Base-by-base conservation (phyloP, 2,329 filamentous ascomycete species). In the Epichloe sylvatica region DNA sequence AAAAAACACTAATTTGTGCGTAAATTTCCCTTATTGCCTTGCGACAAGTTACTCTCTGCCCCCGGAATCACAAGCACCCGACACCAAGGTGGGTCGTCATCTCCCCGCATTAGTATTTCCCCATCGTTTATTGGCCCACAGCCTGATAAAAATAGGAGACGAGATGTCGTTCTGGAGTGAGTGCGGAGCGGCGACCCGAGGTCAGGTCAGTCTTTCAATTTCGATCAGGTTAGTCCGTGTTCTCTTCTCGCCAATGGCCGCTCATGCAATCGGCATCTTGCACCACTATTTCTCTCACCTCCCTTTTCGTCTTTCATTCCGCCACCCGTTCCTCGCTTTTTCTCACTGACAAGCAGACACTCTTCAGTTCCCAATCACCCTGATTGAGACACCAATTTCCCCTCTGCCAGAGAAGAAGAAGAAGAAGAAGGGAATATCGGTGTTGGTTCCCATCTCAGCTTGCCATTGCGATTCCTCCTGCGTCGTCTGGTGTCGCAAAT, bases 61-160 rank as follows among this genome's bases (percentile, higher is more conserved):
- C 35, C 21, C 35, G 35, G 45, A 38, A 46, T 40, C 36, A 34
- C 45, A 15, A 47, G 23, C 45, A 40, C 15, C 46, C 36, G 37
- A 13, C 19, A 35, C 33, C 40, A 43, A 23, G 13, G 15, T 33
- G 40, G 39, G 13, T 30, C 33, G 3, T 23, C 12, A 11, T 45
- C 37, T 41, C 39, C 19, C 48, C 43, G 46, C 54, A 62, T 63
- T 63, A 49, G 55, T 51, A 63, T 63, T 57, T 47, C 47, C 39
- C 47, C 51, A n/a, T 49, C 49, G 45, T 41, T 58, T 53, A 62
- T 63, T 64, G 60, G 61, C 43, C 21, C 42, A 51, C 49, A 35
- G 8, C 7, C 25, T 30, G 25, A 25, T 8, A 30, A 9, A 9
- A 30, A 30, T 1, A 8, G 25, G 25, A 30, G 25, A 30, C 7